These are phyloP conservation scores for Saccharomycopsis lassenensis DNA, from an alignment of 805 yeast genomes.

Conservation along the genomic window DNA sequence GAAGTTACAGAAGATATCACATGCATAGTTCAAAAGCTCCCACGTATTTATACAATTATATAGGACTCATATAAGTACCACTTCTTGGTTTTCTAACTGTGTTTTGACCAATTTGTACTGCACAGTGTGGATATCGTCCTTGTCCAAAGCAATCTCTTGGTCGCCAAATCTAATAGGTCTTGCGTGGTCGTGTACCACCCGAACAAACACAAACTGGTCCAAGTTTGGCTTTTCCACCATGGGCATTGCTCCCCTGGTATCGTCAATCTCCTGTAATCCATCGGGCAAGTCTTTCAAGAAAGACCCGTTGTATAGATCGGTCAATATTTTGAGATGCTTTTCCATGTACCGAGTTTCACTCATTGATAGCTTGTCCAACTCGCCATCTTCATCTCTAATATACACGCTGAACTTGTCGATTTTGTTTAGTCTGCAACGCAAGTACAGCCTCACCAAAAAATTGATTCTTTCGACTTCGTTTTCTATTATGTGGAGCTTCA, in stretches of 20 bases:
- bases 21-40: no score
- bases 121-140: slow-evolving; percentile 17
- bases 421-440: slow-evolving; percentile 66
- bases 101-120: slow-evolving; percentile 16
- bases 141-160: slow-evolving; percentile 16
- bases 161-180: slow-evolving; percentile 14
- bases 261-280: slow-evolving; percentile 63
- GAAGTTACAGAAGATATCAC: no score
- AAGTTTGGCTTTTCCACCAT: slow-evolving; percentile 79
- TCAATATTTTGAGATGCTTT: slow-evolving; percentile 51
- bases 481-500: slow-evolving; percentile 76
- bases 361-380: slow-evolving; percentile 36
- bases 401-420: slow-evolving; percentile 60
- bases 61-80: slow-evolving; percentile 12
- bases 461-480: slow-evolving; percentile 84
- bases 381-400: slow-evolving; percentile 27
- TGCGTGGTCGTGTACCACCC: slow-evolving; percentile 11
- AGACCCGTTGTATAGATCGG: slow-evolving; percentile 54
- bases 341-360: slow-evolving; percentile 60
- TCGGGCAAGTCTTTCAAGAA: slow-evolving; percentile 61
- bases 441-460: slow-evolving; percentile 68
- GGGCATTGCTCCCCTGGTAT: slow-evolving; percentile 48
- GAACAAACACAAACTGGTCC: slow-evolving; percentile 65
- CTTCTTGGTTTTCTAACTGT: slow-evolving; percentile 14
- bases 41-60: no score